These are phyloP conservation scores for Pinus taeda DNA, from an alignment of 75 land plant species.

Conservation along the genomic window DNA sequence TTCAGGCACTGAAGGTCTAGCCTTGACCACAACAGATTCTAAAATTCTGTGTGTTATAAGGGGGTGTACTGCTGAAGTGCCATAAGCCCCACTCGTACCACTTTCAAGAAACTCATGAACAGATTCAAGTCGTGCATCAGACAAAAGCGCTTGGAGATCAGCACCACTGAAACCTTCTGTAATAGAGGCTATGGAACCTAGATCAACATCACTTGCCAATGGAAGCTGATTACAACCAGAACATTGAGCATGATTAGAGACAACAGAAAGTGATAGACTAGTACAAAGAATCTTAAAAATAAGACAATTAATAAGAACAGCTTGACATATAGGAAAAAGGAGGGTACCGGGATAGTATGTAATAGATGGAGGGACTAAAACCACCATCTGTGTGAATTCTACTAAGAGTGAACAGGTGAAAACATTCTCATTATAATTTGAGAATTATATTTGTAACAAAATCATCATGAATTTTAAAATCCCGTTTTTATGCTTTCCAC, in stretches of 20 bases:
- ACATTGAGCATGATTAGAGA: constrained; percentile 7
- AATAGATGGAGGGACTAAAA: too few relatives aligned
- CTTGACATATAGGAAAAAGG: too few relatives aligned
- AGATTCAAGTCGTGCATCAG: constrained; percentile 93
- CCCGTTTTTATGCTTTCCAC: too few relatives aligned
- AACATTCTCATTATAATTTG: too few relatives aligned
- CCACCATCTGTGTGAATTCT: too few relatives aligned
- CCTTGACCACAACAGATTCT: constrained; percentile 52
- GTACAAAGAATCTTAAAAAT: too few relatives aligned
- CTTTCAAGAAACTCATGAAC: constrained; percentile 65
- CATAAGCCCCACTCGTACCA: constrained; percentile 9
- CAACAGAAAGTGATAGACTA: background rate
- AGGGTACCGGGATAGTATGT: too few relatives aligned
- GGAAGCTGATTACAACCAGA: constrained; percentile 60
- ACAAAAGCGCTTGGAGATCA: constrained; percentile 94
- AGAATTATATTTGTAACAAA: too few relatives aligned
- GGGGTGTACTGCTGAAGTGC: constrained; percentile 20
- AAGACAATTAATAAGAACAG: too few relatives aligned
- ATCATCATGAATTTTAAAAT: too few relatives aligned
- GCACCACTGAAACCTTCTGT: constrained; percentile 99
- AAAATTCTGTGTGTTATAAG: constrained; percentile 57
- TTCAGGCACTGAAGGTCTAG: constrained; percentile 92
- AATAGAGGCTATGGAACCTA: constrained; percentile 60
- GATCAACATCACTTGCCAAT: constrained; percentile 67
- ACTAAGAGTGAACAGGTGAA: too few relatives aligned